Conservation (phyloP, 306 rosid genomes). For the Prunus dulcis region DNA sequence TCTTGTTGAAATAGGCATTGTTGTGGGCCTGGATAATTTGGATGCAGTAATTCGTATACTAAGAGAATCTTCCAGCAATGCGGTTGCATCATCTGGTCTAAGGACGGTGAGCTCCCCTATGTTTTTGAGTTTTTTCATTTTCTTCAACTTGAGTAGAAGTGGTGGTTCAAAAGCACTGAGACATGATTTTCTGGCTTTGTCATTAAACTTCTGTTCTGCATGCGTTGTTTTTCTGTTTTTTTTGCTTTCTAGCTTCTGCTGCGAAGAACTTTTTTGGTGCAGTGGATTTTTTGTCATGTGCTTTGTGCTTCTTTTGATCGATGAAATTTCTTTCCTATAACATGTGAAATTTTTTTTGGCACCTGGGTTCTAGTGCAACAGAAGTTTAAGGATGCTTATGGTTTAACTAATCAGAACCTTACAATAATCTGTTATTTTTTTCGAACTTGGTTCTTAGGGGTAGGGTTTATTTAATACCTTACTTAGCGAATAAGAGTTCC, state of each 20-base stretch:
- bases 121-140: conserved; percentile 11
- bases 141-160: background rate
- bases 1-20: conserved; percentile 55
- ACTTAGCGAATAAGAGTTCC: background rate
- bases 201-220: background rate
- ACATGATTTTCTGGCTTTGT: background rate
- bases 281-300: too few relatives aligned
- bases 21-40: conserved; percentile 80
- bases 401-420: background rate
- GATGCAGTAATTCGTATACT: conserved; percentile 67
- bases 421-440: too few relatives aligned
- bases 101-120: conserved; percentile 49
- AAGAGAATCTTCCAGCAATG: conserved; percentile 74
- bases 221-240: background rate
- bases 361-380: background rate
- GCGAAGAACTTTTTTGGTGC: background rate
- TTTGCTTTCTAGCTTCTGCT: background rate
- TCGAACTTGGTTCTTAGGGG: background rate
- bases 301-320: background rate
- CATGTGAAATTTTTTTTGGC: background rate
- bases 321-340: background rate
- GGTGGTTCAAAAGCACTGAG: background rate
- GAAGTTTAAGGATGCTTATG: background rate
- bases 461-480: background rate
- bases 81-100: conserved; percentile 58